Conservation (phyloP, 805 yeast species). For the Lachancea quebecensis region DNA sequence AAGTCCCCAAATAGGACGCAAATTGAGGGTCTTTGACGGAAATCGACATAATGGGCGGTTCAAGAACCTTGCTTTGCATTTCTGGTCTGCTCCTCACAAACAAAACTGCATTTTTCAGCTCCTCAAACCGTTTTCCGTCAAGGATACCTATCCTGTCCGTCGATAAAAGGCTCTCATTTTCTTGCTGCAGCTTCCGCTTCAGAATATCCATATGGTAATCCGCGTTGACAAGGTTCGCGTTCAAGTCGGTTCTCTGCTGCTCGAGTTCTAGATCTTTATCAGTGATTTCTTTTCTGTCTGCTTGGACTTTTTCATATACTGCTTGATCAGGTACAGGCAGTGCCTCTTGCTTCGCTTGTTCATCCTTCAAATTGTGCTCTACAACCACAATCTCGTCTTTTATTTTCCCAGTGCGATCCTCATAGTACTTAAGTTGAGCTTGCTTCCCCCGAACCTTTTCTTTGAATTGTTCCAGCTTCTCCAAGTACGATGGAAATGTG, state of each 20-base stretch:
- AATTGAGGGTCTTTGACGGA: slow-evolving; percentile 42
- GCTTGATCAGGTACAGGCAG: slow-evolving; percentile 15
- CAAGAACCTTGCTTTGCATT: slow-evolving; percentile 44
- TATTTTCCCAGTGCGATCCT: slow-evolving; percentile 17
- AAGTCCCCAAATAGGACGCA: slow-evolving; percentile 51
- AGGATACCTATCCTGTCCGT: slow-evolving; percentile 48
- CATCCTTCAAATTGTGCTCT: slow-evolving; percentile 7
- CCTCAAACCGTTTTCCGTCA: slow-evolving; percentile 30
- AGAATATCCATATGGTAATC: slow-evolving; percentile 37
- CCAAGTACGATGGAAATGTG: slow-evolving; percentile 3
- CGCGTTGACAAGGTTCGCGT: slow-evolving; percentile 38
- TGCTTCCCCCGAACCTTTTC: slow-evolving; percentile 15
- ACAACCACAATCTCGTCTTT: slow-evolving; percentile 12
- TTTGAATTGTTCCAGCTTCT: slow-evolving; percentile 14
- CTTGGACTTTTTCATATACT: slow-evolving; percentile 11
- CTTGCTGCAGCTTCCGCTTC: slow-evolving; percentile 29
- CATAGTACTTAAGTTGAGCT: slow-evolving; percentile 17
- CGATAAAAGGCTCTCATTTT: slow-evolving; percentile 36
- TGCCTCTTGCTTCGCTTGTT: neutral
- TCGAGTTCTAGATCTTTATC: slow-evolving; percentile 23
- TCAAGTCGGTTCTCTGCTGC: slow-evolving; percentile 22
- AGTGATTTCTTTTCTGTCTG: slow-evolving; percentile 20
- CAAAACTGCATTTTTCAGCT: slow-evolving; percentile 30
- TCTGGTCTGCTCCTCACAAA: slow-evolving; percentile 31
- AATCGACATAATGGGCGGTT: slow-evolving; percentile 69